Percentiles rank a stretch among this genome's conserved stretches.
Conservation (phyloP, 2,329 filamentous ascomycete genomes). For the Exophiala mesophila region DNA sequence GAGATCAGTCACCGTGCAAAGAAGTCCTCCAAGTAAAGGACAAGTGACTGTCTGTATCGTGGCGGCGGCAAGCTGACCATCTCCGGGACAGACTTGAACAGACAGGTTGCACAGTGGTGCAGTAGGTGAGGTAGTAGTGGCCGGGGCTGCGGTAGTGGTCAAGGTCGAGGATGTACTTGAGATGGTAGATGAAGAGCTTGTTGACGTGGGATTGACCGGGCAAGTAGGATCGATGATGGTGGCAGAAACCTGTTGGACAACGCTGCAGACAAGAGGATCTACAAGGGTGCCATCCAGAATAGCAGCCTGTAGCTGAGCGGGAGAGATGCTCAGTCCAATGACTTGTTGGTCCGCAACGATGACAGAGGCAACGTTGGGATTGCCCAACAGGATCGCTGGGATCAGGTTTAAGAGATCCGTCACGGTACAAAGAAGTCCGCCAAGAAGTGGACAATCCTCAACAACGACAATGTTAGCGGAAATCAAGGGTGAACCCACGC, state of each 20-base stretch:
- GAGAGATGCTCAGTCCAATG: constrained; percentile 13
- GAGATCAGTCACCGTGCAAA: constrained; percentile 7
- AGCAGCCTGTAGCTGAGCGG: constrained; percentile 6
- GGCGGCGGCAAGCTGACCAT: constrained; percentile 1
- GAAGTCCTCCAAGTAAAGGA: constrained; percentile 2
- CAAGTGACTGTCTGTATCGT: not conserved
- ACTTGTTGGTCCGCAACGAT: constrained; percentile 9
- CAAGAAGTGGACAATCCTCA: constrained; percentile 7
- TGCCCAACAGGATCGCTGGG: constrained; percentile 1
- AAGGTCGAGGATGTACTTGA: not conserved
- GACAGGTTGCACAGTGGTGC: constrained; percentile 1
- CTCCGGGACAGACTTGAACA: constrained; percentile 3
- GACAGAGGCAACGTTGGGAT: constrained; percentile 6
- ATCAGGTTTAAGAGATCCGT: constrained; percentile 8
- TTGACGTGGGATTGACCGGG: not conserved
- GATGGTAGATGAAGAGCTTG: not conserved
- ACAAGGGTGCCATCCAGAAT: constrained; percentile 4
- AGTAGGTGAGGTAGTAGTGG: not conserved
- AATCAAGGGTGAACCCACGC: constrained; percentile 8
- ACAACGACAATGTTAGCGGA: constrained; percentile 10
- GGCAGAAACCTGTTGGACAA: constrained; percentile 1
- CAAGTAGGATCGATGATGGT: constrained; percentile 12
- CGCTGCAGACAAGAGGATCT: constrained; percentile 3
- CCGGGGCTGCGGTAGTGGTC: constrained; percentile 1
- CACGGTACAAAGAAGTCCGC: constrained; percentile 7